Evolutionary conservation across 1,284 basidiomycete species (phyloP), one percentile per base, ranked within the genome.

Genomic region (Rhodotorula glutinis): DNA sequence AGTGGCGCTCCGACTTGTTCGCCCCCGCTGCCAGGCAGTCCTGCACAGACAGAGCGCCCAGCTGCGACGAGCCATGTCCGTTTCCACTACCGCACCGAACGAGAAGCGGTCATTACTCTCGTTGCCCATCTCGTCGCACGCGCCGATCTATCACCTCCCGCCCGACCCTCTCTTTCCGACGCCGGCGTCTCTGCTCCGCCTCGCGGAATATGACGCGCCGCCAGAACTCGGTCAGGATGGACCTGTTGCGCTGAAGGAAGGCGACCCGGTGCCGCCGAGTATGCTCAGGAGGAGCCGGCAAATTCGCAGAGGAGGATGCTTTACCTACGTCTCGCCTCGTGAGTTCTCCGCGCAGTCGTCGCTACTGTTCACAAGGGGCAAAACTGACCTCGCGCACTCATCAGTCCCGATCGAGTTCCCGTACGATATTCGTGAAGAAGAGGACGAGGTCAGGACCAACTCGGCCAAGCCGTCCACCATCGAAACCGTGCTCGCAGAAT

Each of bases 381-480:
- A 23, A 16, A 3, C 38, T 13, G 21, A 41, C 21, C 13, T 30
- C 1, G n/a, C 1, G n/a, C 16, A 16, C 21, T 33, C 23, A 4
- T 11, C 52, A 68, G 59, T 92, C 64, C 91, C 92, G 10, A 75
- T 90, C 1, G 82, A 87, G 9, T 98, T 97, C 79, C 95, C 95
- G 0, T 92, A 91, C 78, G 83, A 87, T 40, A 86, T 97, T 17
- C 80, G 81, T 59, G 70, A 67, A 49, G 64, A 53, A 13, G 65
- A 33, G 9, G 65, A 66, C 25, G 47, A 25, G 53, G 62, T 43
- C 38, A 41, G 38, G 25, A 65, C 53, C 40, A 54, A 43, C 58
- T 23, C 30, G 5, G 66, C 56, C 51, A 69, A 29, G 60, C 73
- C 46, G 46, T 81, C 57, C 78, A 82, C 30, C 73, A 80, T 83